phyloP scores from a whole-genome alignment of 371 early-diverging fungal species.

The Umbelopsis sp. region DNA sequence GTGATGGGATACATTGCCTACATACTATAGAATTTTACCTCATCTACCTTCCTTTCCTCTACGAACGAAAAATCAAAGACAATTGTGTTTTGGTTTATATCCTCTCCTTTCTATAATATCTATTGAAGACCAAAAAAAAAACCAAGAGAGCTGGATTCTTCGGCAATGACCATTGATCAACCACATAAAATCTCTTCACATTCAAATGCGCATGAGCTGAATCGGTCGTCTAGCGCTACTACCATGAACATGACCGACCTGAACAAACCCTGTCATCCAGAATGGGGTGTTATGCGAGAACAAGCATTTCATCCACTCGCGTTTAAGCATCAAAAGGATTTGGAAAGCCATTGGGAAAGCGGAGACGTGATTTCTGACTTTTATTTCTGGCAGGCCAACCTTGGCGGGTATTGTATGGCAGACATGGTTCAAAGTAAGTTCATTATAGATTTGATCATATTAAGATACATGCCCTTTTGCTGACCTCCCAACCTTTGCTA shows the following conservation, averaged over 20 bases:
- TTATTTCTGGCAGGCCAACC: conserved; percentile 56
- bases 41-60: conserved; percentile 6
- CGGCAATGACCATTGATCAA: conserved; percentile 16
- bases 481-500: conserved; percentile 10
- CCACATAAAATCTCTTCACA: background rate
- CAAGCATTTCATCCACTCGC: conserved; percentile 51
- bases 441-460: background rate
- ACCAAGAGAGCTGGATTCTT: background rate
- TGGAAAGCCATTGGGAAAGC: conserved; percentile 38
- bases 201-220: conserved; percentile 4
- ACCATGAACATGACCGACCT: conserved; percentile 23
- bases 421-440: conserved; percentile 49
- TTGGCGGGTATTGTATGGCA: conserved; percentile 57
- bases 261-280: conserved; percentile 48
- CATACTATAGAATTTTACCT: conserved; percentile 2
- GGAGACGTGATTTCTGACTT: conserved; percentile 39
- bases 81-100: background rate
- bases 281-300: conserved; percentile 53
- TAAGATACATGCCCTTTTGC: background rate
- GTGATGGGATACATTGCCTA: conserved; percentile 17
- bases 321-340: conserved; percentile 48
- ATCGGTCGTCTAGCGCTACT: conserved; percentile 1
- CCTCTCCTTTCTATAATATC: conserved; percentile 11
- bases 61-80: no score
- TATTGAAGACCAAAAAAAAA: background rate